A percentile compares a stretch with the other conserved stretches of the same genome.
These are phyloP conservation scores for Mortierella sp. DNA, from an alignment of 371 early-diverging fungal genomes.

Conservation along the genomic window DNA sequence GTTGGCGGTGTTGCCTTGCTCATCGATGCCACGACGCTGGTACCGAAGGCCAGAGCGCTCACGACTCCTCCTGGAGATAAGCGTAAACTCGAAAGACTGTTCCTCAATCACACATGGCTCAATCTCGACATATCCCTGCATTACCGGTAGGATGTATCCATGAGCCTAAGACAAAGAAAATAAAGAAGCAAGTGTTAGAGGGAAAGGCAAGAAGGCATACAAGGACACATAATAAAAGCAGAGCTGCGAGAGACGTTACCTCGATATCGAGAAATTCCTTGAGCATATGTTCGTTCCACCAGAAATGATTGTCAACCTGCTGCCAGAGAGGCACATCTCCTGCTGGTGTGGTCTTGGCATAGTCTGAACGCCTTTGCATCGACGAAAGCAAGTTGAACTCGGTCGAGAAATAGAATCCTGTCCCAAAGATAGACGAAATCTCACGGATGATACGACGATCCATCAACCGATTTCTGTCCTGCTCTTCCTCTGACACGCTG, in stretches of 20 bases:
- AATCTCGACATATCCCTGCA: conserved; percentile 79
- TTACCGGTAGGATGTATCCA: conserved; percentile 74
- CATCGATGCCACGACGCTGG: conserved; percentile 96
- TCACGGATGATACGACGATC: conserved; percentile 75
- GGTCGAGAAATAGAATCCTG: conserved; percentile 76
- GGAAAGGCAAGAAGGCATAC: not conserved
- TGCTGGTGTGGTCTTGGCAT: conserved; percentile 24
- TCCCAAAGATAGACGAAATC: conserved; percentile 71
- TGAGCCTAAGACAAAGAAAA: conserved; percentile 61
- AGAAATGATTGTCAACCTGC: conserved; percentile 67
- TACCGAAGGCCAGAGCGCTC: conserved; percentile 87
- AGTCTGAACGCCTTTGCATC: conserved; percentile 43
- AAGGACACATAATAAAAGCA: too few relatives aligned
- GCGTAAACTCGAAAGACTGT: conserved; percentile 67
- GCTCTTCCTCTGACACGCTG: conserved; percentile 18
- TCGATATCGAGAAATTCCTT: conserved; percentile 62
- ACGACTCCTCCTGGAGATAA: conserved; percentile 70
- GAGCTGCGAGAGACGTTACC: conserved; percentile 18
- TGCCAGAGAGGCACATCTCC: conserved; percentile 53
- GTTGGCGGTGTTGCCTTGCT: conserved; percentile 95
- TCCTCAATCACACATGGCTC: conserved; percentile 74
- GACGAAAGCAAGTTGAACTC: conserved; percentile 57
- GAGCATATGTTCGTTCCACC: conserved; percentile 78
- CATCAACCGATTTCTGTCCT: conserved; percentile 59
- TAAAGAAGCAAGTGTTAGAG: conserved; percentile 24